Percentiles rank a stretch among this genome's conserved stretches.
Conservation (phyloP, 2,329 filamentous ascomycete species). For the Sporothrix pallida region DNA sequence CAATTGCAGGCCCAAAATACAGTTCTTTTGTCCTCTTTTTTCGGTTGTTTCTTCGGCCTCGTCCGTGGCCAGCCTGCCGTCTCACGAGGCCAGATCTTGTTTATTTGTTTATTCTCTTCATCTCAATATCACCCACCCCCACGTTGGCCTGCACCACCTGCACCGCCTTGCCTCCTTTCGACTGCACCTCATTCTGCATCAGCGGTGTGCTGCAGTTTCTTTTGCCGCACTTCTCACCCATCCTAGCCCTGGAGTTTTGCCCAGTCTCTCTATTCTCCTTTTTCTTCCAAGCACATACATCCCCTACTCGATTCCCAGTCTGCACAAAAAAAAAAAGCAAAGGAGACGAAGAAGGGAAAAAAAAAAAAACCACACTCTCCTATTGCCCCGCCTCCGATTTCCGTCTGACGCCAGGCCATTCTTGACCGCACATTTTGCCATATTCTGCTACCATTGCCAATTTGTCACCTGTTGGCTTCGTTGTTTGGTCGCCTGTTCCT, state of each 20-base stretch:
- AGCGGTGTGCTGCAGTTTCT: neutral
- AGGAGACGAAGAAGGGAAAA: too few species aligned
- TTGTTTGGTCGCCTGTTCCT: neutral
- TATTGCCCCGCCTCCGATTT: slow-evolving; percentile 21
- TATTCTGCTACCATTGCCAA: neutral
- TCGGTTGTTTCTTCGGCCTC: neutral
- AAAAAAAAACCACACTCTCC: too few species aligned
- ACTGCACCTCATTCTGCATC: neutral
- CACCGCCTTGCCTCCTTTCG: neutral
- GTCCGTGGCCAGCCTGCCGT: neutral
- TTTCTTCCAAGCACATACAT: too few species aligned
- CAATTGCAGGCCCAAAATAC: neutral
- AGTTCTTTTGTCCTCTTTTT: neutral
- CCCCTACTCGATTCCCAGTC: too few species aligned
- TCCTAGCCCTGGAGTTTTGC: too few species aligned
- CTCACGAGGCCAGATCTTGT: slow-evolving; percentile 5
- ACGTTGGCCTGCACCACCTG: neutral
- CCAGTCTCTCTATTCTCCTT: neutral
- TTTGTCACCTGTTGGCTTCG: neutral
- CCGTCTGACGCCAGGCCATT: slow-evolving; percentile 2
- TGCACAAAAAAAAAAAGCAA: too few species aligned
- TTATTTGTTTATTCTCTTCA: slow-evolving; percentile 18
- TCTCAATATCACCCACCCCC: neutral
- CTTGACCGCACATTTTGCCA: slow-evolving; percentile 28
- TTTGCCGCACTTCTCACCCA: neutral